Evolutionary conservation across 2,329 filamentous ascomycete species (phyloP).

Genomic region (Fusarium musae): DNA sequence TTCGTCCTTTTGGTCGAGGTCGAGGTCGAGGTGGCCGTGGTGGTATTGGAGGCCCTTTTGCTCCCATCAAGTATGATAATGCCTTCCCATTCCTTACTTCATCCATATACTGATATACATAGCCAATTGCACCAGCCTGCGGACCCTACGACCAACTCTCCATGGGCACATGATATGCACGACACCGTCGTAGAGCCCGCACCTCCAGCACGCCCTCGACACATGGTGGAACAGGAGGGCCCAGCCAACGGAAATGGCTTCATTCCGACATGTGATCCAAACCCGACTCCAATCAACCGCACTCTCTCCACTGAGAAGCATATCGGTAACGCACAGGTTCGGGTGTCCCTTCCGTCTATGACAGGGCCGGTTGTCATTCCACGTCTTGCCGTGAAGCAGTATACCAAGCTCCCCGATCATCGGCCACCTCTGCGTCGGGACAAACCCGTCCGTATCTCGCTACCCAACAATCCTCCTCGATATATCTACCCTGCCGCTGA

Average conservation of each 20-base stretch:
- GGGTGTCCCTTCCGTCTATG: slow-evolving; percentile 83
- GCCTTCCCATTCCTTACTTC: neutral
- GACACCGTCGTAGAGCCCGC: slow-evolving; percentile 68
- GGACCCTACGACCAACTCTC: slow-evolving; percentile 75
- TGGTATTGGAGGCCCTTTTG: slow-evolving; percentile 67
- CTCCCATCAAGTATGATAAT: slow-evolving; percentile 71
- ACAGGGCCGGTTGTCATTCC: slow-evolving; percentile 76
- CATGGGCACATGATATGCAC: slow-evolving; percentile 96
- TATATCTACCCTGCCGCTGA: slow-evolving; percentile 93
- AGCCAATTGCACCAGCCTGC: slow-evolving; percentile 58
- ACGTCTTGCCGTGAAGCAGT: slow-evolving; percentile 84
- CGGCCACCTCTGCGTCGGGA: slow-evolving; percentile 92
- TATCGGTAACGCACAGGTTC: slow-evolving; percentile 85
- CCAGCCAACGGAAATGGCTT: slow-evolving; percentile 65
- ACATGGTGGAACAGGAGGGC: slow-evolving; percentile 58
- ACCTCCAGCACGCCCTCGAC: slow-evolving; percentile 54
- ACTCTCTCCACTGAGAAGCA: slow-evolving; percentile 85
- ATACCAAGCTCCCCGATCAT: slow-evolving; percentile 94
- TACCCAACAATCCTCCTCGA: slow-evolving; percentile 80
- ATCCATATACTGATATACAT: slow-evolving; percentile 41
- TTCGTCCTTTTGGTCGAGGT: slow-evolving; percentile 76
- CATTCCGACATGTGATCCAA: slow-evolving; percentile 68
- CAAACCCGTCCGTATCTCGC: slow-evolving; percentile 93
- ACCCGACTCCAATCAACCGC: slow-evolving; percentile 74
- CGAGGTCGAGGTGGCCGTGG: slow-evolving; percentile 71